Evolutionary conservation across 148 eudicot genomes (phyloP), one percentile per base, ranked within the genome.

Genomic region (Amaranthus hypochondriacus): DNA sequence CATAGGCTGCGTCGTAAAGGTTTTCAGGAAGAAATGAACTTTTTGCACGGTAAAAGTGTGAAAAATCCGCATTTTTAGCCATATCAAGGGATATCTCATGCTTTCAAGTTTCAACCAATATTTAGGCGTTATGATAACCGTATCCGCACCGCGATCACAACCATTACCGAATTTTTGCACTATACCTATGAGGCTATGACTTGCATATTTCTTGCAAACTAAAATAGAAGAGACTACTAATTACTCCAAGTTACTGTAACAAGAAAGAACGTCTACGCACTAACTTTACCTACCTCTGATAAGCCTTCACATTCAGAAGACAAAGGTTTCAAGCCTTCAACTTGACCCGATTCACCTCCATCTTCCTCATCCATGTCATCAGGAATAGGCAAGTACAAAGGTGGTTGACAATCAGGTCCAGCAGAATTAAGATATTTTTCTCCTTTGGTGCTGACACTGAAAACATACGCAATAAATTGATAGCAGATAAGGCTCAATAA

Each of bases 401-500:
- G 84, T 52, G 90, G 97, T 73, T 89, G 93, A 77, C 69, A 71
- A 80, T 91, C 93, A 80, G 90, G 90, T 56, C 79, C 84, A 62
- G 89, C 89, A 75, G 92, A 86, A 57, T 83, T 78, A 78, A 91
- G 83, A 81, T 87, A 92, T 57, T 86, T 64, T 75, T 68, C 77
- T 75, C 97, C 97, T 74, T 85, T 85, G 66, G 77, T 71, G 70
- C 89, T 83, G 68, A 89, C 90, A 78, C 97, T 89, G 92, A 68
- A 58, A 71, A 46, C 21, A 69, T 9, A 76, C 61, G 39, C 65
- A 67, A 67, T 12, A 66, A 9, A 39, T 55, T 46, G 63, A 53
- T 66, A 69, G 48, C 55, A 66, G 44, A 9, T 12, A 66, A 49
- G 42, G 52, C 68, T 9, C 7, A 49, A 57, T 58, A 57, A 51